Evolutionary conservation across 371 early-diverging fungal species (phyloP).

Genomic region (Cokeromyces recurvatus): DNA sequence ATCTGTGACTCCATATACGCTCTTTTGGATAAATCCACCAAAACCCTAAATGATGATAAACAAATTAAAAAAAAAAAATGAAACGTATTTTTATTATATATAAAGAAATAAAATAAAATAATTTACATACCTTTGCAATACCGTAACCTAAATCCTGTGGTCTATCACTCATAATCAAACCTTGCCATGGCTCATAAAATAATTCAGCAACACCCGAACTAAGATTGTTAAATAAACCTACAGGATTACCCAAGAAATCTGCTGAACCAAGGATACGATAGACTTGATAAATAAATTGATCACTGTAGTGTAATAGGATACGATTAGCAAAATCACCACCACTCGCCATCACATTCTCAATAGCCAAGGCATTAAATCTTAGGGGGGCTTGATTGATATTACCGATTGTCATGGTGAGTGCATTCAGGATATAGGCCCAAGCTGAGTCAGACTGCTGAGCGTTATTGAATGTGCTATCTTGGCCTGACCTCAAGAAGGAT

Average conservation of each 20-base stretch:
- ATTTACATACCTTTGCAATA: conserved; percentile 67
- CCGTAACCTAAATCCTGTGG: conserved; percentile 96
- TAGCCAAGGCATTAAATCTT: conserved; percentile 83
- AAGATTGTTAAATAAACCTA: conserved; percentile 92
- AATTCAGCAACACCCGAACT: conserved; percentile 93
- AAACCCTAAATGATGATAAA: conserved; percentile 62
- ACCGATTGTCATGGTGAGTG: conserved; percentile 95
- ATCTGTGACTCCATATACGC: conserved; percentile 95
- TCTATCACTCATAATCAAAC: conserved; percentile 90
- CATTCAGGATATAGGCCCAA: conserved; percentile 63
- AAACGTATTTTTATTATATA: background rate
- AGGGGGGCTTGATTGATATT: conserved; percentile 93
- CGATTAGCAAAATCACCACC: conserved; percentile 73
- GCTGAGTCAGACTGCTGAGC: conserved; percentile 1
- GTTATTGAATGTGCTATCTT: conserved; percentile 44
- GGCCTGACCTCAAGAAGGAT: conserved; percentile 87
- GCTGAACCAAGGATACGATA: conserved; percentile 95
- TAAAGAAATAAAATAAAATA: too few relatives aligned
- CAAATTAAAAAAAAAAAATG: too few relatives aligned
- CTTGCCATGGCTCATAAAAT: conserved; percentile 98
- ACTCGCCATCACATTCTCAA: conserved; percentile 86
- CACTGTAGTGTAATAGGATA: conserved; percentile 81
- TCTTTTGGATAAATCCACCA: conserved; percentile 88
- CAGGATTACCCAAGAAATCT: conserved; percentile 97
- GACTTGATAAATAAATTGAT: conserved; percentile 86